These are phyloP conservation scores for Xylaria cubensis DNA, from an alignment of 495 filamentous ascomycete species.

Conservation along the genomic window DNA sequence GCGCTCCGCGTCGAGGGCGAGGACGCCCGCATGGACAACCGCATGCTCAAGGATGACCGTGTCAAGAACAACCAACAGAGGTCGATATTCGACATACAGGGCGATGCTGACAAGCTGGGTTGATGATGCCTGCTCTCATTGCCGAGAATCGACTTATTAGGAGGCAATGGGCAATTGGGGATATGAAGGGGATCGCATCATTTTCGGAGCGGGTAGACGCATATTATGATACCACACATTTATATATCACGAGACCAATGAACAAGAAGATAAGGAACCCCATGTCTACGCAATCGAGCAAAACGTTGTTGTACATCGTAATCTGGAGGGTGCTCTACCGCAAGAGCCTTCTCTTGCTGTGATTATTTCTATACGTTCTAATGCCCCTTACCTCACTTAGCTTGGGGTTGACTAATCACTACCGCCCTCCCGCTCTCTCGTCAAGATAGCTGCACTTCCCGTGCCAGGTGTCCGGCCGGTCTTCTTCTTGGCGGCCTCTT, in stretches of 20 bases:
- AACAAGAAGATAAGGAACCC: constrained; percentile 17
- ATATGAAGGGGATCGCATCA: constrained; percentile 24
- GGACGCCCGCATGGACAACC: constrained; percentile 79
- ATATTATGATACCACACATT: constrained; percentile 45
- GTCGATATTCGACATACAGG: constrained; percentile 76
- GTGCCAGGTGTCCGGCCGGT: constrained; percentile 77
- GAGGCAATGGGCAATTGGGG: constrained; percentile 4
- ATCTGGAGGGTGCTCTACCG: neutral
- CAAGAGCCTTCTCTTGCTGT: constrained; percentile 22
- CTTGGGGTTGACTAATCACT: constrained; percentile 34
- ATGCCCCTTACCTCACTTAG: constrained; percentile 2
- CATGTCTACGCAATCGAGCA: neutral
- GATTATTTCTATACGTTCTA: constrained; percentile 34
- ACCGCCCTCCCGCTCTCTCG: constrained; percentile 64
- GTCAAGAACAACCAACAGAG: constrained; percentile 65
- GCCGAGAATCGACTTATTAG: neutral
- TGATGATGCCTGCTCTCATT: constrained; percentile 45
- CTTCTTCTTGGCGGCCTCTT: constrained; percentile 97
- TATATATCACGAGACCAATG: constrained; percentile 34
- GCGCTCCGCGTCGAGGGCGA: constrained; percentile 86
- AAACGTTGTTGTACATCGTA: constrained; percentile 16
- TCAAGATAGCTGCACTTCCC: constrained; percentile 79
- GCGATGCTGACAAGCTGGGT: constrained; percentile 76
- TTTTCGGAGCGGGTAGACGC: constrained; percentile 37
- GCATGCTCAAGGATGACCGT: constrained; percentile 95